A percentile compares a stretch with the other conserved stretches of the same genome.
These are phyloP conservation scores for Nymphaea thermarum DNA, from an alignment of 164 flowering plant species.

Conservation along the genomic window DNA sequence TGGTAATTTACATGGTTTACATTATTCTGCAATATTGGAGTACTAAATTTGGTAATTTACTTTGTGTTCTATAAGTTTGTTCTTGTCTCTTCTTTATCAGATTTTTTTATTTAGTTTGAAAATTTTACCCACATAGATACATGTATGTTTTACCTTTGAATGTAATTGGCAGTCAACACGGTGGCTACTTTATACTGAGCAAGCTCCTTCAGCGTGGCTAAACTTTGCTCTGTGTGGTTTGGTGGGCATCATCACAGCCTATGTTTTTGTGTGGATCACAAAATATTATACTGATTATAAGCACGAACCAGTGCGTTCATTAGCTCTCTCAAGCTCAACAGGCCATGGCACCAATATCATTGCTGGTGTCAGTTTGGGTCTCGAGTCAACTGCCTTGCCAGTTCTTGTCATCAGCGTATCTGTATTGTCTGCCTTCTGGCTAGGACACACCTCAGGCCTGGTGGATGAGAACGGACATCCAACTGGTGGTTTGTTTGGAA, in stretches of 20 bases:
- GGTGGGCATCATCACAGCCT: constrained; percentile 93
- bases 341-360: constrained; percentile 98
- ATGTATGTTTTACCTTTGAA: background rate
- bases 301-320: constrained; percentile 88
- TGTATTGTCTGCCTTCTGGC: constrained; percentile 84
- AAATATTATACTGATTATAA: constrained; percentile 96
- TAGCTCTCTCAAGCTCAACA: constrained; percentile 90
- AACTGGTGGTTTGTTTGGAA: constrained; percentile 94
- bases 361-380: constrained; percentile 95
- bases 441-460: constrained; percentile 90
- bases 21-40: background rate
- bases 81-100: no score
- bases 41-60: no score
- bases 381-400: constrained; percentile 97
- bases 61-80: no score
- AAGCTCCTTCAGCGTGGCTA: constrained; percentile 96
- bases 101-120: no score
- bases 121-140: no score
- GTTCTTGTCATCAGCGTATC: constrained; percentile 86
- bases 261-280: constrained; percentile 85
- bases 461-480: constrained; percentile 85
- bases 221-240: constrained; percentile 92
- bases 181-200: constrained; percentile 89
- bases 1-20: no score
- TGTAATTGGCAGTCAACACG: constrained; percentile 79